Evolutionary conservation across 805 yeast species (phyloP).

Genomic region (Cyberlindnera euphorbiae): DNA sequence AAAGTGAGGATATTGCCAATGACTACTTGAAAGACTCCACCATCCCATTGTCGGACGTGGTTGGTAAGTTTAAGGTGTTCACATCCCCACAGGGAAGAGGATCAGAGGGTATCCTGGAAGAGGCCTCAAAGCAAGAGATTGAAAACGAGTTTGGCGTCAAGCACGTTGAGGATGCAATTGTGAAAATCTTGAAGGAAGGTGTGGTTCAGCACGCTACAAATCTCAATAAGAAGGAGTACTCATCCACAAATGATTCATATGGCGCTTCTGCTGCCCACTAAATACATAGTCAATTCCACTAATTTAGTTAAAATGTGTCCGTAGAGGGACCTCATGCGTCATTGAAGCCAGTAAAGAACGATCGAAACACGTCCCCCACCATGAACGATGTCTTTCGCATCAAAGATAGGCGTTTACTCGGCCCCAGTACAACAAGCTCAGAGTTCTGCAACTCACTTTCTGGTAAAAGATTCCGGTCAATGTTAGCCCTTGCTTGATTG

Average conservation of each 20-base stretch:
- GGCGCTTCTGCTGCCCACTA: slow-evolving; percentile 22
- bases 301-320: too few species aligned
- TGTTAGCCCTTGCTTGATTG: too few species aligned
- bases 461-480: too few species aligned
- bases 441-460: too few species aligned
- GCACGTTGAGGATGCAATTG: slow-evolving; percentile 49
- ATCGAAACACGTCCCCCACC: slow-evolving; percentile 20
- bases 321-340: too few species aligned
- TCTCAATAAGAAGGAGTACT: slow-evolving; percentile 26
- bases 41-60: slow-evolving; percentile 54
- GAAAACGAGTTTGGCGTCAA: slow-evolving; percentile 64
- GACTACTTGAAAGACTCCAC: slow-evolving; percentile 47
- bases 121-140: slow-evolving; percentile 63
- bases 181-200: slow-evolving; percentile 58
- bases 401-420: slow-evolving; percentile 11
- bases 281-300: too few species aligned
- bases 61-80: slow-evolving; percentile 63
- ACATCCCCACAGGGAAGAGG: slow-evolving; percentile 58
- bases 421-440: too few species aligned
- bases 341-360: too few species aligned
- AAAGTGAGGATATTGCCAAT: slow-evolving; percentile 43
- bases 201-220: slow-evolving; percentile 36
- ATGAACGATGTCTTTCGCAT: slow-evolving; percentile 21
- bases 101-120: slow-evolving; percentile 63
- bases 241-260: slow-evolving; percentile 43